A percentile compares a stretch with the other conserved stretches of the same genome.
These are phyloP conservation scores for Coemansia sp. DNA, from an alignment of 192 early-diverging fungal species.

Conservation along the genomic window DNA sequence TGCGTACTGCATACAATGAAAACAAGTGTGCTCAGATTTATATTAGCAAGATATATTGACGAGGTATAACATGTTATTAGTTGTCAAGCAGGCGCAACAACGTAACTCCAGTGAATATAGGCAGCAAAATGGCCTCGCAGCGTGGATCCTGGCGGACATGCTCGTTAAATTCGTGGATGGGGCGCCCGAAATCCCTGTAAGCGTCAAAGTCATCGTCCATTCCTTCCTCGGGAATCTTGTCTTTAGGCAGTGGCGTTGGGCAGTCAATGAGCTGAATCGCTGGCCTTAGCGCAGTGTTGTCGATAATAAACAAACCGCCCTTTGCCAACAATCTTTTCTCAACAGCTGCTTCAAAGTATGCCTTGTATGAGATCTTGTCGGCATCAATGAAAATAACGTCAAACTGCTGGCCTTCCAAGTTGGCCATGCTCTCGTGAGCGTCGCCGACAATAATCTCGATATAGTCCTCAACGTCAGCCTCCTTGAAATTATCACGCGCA, in stretches of 20 bases:
- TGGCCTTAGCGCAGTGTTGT: constrained; percentile 59
- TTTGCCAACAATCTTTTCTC: constrained; percentile 61
- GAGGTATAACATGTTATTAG: neutral
- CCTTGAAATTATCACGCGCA: constrained; percentile 49
- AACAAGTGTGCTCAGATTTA: no score
- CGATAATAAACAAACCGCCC: constrained; percentile 64
- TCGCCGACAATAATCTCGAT: constrained; percentile 51
- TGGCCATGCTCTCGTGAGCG: constrained; percentile 35
- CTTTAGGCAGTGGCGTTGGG: constrained; percentile 16
- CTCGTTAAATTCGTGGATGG: constrained; percentile 64
- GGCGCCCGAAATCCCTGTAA: constrained; percentile 1
- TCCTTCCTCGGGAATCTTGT: constrained; percentile 17
- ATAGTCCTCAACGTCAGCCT: constrained; percentile 33
- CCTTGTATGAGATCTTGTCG: constrained; percentile 66
- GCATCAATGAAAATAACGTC: constrained; percentile 74
- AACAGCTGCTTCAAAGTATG: constrained; percentile 66
- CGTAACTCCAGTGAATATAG: constrained; percentile 55
- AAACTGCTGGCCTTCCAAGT: constrained; percentile 55
- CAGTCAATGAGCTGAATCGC: constrained; percentile 25
- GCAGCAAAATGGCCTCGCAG: constrained; percentile 61
- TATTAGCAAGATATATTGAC: no score
- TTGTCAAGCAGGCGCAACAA: constrained; percentile 18
- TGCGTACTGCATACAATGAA: no score
- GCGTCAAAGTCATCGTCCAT: neutral
- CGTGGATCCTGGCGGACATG: constrained; percentile 63